phyloP scores from a whole-genome alignment of 2,329 filamentous ascomycete species.

The Remersonia thermophila region DNA sequence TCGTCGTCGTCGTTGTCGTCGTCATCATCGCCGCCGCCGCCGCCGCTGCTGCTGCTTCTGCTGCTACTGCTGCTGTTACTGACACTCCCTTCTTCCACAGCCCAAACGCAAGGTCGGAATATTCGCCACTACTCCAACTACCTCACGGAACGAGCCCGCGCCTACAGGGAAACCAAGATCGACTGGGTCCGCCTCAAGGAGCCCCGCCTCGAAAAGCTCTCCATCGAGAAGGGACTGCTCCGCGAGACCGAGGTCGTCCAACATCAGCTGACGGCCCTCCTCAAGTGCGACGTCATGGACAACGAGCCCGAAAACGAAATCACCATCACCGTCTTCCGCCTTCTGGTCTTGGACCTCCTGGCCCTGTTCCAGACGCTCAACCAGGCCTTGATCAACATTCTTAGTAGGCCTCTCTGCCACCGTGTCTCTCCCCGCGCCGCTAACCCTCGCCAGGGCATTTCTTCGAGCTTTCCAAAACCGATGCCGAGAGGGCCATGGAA shows the following conservation, averaged over 20 bases:
- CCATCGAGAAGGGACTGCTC: conserved; percentile 82
- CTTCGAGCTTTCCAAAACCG: conserved; percentile 92
- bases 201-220: conserved; percentile 69
- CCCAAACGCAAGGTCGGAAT: conserved; percentile 88
- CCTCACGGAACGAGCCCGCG: conserved; percentile 66
- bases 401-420: conserved; percentile 47
- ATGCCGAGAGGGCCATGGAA: conserved; percentile 80
- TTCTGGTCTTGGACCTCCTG: conserved; percentile 81
- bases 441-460: conserved; percentile 58
- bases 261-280: conserved; percentile 68
- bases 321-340: conserved; percentile 80
- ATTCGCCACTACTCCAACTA: conserved; percentile 88
- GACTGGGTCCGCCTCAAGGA: conserved; percentile 84
- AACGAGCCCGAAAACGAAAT: conserved; percentile 93
- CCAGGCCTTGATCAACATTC: conserved; percentile 90
- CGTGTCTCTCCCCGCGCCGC: not conserved
- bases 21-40: conserved; percentile 1
- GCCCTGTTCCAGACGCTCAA: conserved; percentile 91
- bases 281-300: conserved; percentile 81
- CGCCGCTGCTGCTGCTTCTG: too few species aligned
- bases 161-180: conserved; percentile 70
- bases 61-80: conserved; percentile 1
- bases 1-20: not conserved
- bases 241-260: conserved; percentile 88
- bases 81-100: conserved; percentile 34